A percentile compares a stretch with the other conserved stretches of the same genome.
phyloP scores from a whole-genome alignment of 2,329 filamentous ascomycete species.

The Nothopassalora personata region DNA sequence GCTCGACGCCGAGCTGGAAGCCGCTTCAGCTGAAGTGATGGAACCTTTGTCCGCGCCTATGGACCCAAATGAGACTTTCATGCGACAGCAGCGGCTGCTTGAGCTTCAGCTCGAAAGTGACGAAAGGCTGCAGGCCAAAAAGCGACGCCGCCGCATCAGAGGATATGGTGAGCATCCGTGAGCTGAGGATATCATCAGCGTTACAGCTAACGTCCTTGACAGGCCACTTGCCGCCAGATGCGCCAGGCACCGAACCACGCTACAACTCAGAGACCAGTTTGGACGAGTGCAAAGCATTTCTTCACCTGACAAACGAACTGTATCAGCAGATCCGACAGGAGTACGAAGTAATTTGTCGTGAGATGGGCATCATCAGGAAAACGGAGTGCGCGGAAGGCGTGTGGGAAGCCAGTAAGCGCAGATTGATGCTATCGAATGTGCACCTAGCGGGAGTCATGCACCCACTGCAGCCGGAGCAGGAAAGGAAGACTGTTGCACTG shows the following conservation, averaged over 20 bases:
- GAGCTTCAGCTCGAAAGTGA: constrained; percentile 45
- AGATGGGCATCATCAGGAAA: constrained; percentile 66
- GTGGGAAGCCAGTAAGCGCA: constrained; percentile 67
- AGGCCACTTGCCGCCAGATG: constrained; percentile 60
- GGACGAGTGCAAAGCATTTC: constrained; percentile 67
- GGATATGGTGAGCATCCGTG: constrained; percentile 49
- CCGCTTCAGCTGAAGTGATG: background rate
- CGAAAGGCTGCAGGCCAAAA: constrained; percentile 58
- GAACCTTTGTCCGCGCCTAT: constrained; percentile 7
- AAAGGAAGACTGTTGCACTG: constrained; percentile 62
- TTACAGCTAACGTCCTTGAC: background rate
- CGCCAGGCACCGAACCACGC: constrained; percentile 58
- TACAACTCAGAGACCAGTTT: constrained; percentile 80
- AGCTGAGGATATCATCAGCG: background rate
- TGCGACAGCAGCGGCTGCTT: constrained; percentile 20
- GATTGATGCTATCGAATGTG: constrained; percentile 58
- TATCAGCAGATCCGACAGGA: constrained; percentile 62
- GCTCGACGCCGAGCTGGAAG: background rate
- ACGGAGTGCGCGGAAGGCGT: constrained; percentile 65
- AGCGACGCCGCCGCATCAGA: constrained; percentile 62
- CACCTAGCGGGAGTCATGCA: constrained; percentile 59
- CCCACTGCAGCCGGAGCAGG: constrained; percentile 51
- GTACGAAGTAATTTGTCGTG: constrained; percentile 66
- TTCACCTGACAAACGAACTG: constrained; percentile 57
- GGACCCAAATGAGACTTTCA: constrained; percentile 18